Evolutionary conservation across 2,329 filamentous ascomycete species (phyloP).

Genomic region (Phialophora chinensis): DNA sequence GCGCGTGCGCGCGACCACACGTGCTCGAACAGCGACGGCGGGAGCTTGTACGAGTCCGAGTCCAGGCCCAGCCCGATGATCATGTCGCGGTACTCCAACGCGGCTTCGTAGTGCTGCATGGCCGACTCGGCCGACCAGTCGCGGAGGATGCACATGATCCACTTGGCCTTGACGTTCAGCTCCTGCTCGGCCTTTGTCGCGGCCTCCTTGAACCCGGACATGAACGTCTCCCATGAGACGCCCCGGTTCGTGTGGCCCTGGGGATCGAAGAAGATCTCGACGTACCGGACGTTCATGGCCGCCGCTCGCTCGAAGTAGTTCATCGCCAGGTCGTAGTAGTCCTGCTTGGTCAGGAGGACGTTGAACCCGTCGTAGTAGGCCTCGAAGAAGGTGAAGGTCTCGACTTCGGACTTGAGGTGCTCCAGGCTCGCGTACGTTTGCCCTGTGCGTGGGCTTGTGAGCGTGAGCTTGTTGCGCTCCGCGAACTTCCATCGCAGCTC

Average conservation of each 20-base stretch:
- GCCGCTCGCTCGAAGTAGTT: constrained; percentile 45
- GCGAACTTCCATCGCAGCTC: constrained; percentile 52
- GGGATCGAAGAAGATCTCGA: constrained; percentile 53
- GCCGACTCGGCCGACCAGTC: constrained; percentile 49
- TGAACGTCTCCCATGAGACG: constrained; percentile 43
- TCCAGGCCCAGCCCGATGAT: constrained; percentile 20
- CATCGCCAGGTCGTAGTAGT: constrained; percentile 53
- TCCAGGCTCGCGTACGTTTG: constrained; percentile 42
- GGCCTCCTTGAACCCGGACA: constrained; percentile 47
- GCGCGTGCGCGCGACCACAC: constrained; percentile 41
- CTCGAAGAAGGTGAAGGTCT: constrained; percentile 39
- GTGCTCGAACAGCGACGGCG: constrained; percentile 17
- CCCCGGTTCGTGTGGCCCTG: constrained; percentile 52
- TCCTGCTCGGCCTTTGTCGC: constrained; percentile 41
- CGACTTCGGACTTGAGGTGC: constrained; percentile 36
- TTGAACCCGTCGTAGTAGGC: constrained; percentile 45
- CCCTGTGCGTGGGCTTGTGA: constrained; percentile 32
- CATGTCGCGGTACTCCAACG: constrained; percentile 37
- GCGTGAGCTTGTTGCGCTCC: constrained; percentile 46
- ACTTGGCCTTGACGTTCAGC: constrained; percentile 43
- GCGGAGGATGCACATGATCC: constrained; percentile 54
- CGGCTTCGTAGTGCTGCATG: constrained; percentile 48
- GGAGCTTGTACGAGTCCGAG: constrained; percentile 22
- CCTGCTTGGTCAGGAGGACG: constrained; percentile 46
- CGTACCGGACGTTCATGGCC: constrained; percentile 50